These are phyloP conservation scores for Tolypocladium tropicale DNA, from an alignment of 2,329 filamentous ascomycete species.

Conservation along the genomic window DNA sequence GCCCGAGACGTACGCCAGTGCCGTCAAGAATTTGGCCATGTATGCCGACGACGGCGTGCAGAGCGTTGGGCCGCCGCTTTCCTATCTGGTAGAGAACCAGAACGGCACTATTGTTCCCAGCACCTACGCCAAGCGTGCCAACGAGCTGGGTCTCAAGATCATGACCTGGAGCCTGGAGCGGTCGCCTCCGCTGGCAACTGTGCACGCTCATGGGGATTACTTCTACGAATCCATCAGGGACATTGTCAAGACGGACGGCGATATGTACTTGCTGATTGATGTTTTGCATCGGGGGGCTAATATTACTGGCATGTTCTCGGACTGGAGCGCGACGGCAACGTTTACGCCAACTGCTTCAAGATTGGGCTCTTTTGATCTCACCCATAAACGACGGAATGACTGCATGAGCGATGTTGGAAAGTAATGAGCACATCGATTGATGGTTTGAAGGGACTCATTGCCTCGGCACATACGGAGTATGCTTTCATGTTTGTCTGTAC, in stretches of 20 bases:
- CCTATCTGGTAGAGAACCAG: slow-evolving; percentile 46
- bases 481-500: too few relatives aligned
- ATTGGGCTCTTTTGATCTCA: slow-evolving; percentile 5
- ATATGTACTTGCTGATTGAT: slow-evolving; percentile 56
- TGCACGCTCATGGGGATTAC: slow-evolving; percentile 34
- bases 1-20: slow-evolving; percentile 37
- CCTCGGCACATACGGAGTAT: background rate
- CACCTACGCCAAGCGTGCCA: slow-evolving; percentile 50
- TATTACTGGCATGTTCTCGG: slow-evolving; percentile 53
- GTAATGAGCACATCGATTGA: background rate
- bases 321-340: slow-evolving; percentile 59
- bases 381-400: background rate
- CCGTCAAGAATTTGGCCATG: slow-evolving; percentile 43
- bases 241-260: slow-evolving; percentile 50
- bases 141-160: slow-evolving; percentile 51
- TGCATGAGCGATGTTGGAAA: background rate
- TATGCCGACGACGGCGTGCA: slow-evolving; percentile 49
- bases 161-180: slow-evolving; percentile 62
- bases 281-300: slow-evolving; percentile 52
- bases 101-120: slow-evolving; percentile 50
- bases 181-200: slow-evolving; percentile 45
- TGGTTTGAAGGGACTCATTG: background rate
- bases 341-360: slow-evolving; percentile 62
- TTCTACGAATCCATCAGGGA: slow-evolving; percentile 48
- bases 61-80: slow-evolving; percentile 53